Conservation (phyloP, 2,329 filamentous ascomycete genomes). For the Hymenoscyphus fructigenus region DNA sequence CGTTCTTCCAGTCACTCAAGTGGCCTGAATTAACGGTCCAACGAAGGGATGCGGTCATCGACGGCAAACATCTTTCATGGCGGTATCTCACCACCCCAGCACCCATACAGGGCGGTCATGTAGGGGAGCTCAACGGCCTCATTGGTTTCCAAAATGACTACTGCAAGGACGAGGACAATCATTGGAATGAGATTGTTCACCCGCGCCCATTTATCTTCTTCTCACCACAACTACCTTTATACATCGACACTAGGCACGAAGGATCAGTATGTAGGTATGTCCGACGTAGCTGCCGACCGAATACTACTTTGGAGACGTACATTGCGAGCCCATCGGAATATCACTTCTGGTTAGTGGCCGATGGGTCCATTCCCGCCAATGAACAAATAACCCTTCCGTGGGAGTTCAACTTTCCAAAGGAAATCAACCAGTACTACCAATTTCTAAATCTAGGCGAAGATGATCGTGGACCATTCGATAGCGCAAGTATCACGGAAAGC, state of each 20-base stretch:
- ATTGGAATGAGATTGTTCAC: slow-evolving; percentile 65
- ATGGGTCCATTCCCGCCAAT: slow-evolving; percentile 65
- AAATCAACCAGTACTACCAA: slow-evolving; percentile 54
- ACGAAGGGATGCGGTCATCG: slow-evolving; percentile 23
- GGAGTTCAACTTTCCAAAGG: slow-evolving; percentile 66
- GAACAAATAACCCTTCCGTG: slow-evolving; percentile 64
- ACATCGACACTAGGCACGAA: slow-evolving; percentile 87
- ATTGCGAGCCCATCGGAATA: slow-evolving; percentile 75
- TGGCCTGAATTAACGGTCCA: slow-evolving; percentile 35
- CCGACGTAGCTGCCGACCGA: slow-evolving; percentile 88
- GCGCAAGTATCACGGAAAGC: slow-evolving; percentile 45
- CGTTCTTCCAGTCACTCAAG: slow-evolving; percentile 26
- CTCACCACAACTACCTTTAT: slow-evolving; percentile 83
- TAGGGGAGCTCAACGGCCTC: slow-evolving; percentile 74
- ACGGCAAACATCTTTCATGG: slow-evolving; percentile 61
- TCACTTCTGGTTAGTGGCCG: slow-evolving; percentile 90
- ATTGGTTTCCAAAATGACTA: slow-evolving; percentile 74
- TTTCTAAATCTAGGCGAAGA: slow-evolving; percentile 64
- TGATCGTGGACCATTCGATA: slow-evolving; percentile 38
- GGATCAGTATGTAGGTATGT: slow-evolving; percentile 85
- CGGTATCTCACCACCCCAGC: slow-evolving; percentile 55
- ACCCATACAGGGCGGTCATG: slow-evolving; percentile 39
- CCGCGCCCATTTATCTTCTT: slow-evolving; percentile 80
- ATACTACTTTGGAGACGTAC: slow-evolving; percentile 81
- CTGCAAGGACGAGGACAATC: slow-evolving; percentile 62